phyloP scores from a whole-genome alignment of 371 early-diverging fungal genomes.

The Nematocida displodere region DNA sequence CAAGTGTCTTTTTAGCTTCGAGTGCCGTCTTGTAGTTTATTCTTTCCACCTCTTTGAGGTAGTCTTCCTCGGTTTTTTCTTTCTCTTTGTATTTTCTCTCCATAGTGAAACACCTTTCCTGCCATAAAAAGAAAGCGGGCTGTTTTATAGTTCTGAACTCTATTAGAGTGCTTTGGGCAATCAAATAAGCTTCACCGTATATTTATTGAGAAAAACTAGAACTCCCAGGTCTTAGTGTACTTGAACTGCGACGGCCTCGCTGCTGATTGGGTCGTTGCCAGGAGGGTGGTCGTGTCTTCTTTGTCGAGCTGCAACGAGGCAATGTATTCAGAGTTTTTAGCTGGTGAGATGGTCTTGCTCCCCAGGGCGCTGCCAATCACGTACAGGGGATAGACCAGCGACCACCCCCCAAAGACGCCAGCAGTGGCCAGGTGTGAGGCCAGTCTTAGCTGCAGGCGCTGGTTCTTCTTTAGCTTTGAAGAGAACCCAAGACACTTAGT shows the following conservation, averaged over 20 bases:
- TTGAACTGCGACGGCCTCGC: too few species aligned
- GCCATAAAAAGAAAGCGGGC: background rate
- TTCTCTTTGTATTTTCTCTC: constrained; percentile 41
- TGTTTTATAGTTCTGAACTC: too few species aligned
- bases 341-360: too few species aligned
- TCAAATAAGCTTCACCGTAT: too few species aligned
- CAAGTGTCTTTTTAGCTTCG: constrained; percentile 38
- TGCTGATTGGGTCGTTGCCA: too few species aligned
- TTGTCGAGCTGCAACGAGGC: constrained; percentile 10
- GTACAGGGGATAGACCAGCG: background rate
- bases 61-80: constrained; percentile 25
- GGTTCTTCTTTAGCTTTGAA: background rate
- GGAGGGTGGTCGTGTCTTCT: background rate
- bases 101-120: constrained; percentile 7
- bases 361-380: background rate
- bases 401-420: constrained; percentile 11
- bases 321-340: too few species aligned
- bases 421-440: background rate
- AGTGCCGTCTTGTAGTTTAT: constrained; percentile 30
- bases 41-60: constrained; percentile 30
- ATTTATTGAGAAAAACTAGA: too few species aligned
- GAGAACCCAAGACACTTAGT: constrained; percentile 20
- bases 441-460: background rate
- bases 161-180: too few species aligned
- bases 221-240: background rate